A percentile compares a stretch with the other conserved stretches of the same genome.
Evolutionary conservation across 2,329 filamentous ascomycete species (phyloP).

Genomic region (Fusarium staphyleae): DNA sequence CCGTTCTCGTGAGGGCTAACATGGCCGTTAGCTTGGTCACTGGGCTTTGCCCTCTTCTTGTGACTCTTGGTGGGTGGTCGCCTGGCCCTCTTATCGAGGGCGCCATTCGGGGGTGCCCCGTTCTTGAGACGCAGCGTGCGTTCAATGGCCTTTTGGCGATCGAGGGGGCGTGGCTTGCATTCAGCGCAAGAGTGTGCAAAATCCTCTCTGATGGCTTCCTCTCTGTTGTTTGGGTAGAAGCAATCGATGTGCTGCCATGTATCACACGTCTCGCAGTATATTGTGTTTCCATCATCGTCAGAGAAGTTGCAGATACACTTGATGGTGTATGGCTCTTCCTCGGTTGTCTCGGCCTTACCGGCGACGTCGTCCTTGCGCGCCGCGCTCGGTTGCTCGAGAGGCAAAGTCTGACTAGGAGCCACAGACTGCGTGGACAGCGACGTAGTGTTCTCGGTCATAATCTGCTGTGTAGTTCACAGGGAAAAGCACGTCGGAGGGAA

Average conservation of each 20-base stretch:
- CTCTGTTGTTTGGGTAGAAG: conserved; percentile 81
- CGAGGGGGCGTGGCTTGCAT: conserved; percentile 79
- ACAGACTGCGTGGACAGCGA: conserved; percentile 62
- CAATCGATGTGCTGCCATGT: conserved; percentile 99
- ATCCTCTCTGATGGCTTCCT: conserved; percentile 73
- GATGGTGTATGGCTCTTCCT: conserved; percentile 90
- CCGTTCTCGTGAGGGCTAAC: conserved; percentile 63
- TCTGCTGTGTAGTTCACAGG: conserved; percentile 58
- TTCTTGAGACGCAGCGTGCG: conserved; percentile 68
- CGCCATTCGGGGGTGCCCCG: conserved; percentile 53
- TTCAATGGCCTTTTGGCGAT: conserved; percentile 77
- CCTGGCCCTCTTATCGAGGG: conserved; percentile 74
- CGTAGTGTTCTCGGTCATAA: conserved; percentile 68
- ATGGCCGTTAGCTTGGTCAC: conserved; percentile 72
- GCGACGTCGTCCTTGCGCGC: conserved; percentile 51
- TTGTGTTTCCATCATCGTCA: conserved; percentile 97
- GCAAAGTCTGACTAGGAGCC: conserved; percentile 61
- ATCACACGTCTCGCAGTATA: conserved; percentile 94
- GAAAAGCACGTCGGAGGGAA: conserved; percentile 45
- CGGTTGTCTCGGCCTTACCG: conserved; percentile 60
- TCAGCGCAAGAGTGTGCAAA: conserved; percentile 88
- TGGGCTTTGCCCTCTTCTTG: conserved; percentile 86
- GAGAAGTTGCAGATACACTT: conserved; percentile 95
- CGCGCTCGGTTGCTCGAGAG: conserved; percentile 44
- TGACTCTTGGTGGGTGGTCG: conserved; percentile 79